These are phyloP conservation scores for Alternaria novae-zelandiae DNA, from an alignment of 2,329 filamentous ascomycete species.

Conservation along the genomic window DNA sequence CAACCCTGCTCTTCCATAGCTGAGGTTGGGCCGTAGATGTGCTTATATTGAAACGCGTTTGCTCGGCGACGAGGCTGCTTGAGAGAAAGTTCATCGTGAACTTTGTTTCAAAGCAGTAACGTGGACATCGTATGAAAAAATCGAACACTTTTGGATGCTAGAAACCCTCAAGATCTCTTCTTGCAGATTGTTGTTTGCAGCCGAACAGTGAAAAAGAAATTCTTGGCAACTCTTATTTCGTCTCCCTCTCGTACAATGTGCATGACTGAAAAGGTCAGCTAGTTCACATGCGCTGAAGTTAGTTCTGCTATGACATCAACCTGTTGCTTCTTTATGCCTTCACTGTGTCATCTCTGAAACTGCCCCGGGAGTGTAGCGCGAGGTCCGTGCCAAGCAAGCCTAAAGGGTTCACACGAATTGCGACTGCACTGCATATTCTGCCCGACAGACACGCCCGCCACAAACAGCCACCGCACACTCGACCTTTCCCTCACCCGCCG, in stretches of 20 bases:
- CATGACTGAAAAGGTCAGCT: not conserved
- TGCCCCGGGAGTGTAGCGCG: slow-evolving; percentile 13
- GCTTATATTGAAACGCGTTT: slow-evolving; percentile 61
- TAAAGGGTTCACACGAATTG: slow-evolving; percentile 22
- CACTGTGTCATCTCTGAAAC: slow-evolving; percentile 20
- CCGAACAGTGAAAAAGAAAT: not conserved
- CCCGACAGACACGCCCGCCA: slow-evolving; percentile 24
- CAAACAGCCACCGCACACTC: slow-evolving; percentile 19
- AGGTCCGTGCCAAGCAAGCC: slow-evolving; percentile 11
- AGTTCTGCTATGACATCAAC: slow-evolving; percentile 56
- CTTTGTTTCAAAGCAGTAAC: slow-evolving; percentile 21
- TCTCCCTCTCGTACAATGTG: not conserved
- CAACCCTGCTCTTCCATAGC: slow-evolving; percentile 82
- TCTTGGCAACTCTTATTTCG: not conserved
- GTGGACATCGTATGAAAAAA: slow-evolving; percentile 24
- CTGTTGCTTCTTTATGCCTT: slow-evolving; percentile 13
- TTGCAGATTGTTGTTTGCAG: not conserved
- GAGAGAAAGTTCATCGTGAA: slow-evolving; percentile 12
- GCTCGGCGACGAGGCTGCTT: slow-evolving; percentile 40
- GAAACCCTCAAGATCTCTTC: not conserved
- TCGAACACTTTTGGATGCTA: not conserved
- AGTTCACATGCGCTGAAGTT: slow-evolving; percentile 63
- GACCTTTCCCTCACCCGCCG: slow-evolving; percentile 17
- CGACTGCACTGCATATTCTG: slow-evolving; percentile 35
- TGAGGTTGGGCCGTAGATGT: slow-evolving; percentile 97